A percentile compares a stretch with the other conserved stretches of the same genome.
phyloP scores from a whole-genome alignment of 768 basidiomycete genomes.

The Aureoboletus auriporus region DNA sequence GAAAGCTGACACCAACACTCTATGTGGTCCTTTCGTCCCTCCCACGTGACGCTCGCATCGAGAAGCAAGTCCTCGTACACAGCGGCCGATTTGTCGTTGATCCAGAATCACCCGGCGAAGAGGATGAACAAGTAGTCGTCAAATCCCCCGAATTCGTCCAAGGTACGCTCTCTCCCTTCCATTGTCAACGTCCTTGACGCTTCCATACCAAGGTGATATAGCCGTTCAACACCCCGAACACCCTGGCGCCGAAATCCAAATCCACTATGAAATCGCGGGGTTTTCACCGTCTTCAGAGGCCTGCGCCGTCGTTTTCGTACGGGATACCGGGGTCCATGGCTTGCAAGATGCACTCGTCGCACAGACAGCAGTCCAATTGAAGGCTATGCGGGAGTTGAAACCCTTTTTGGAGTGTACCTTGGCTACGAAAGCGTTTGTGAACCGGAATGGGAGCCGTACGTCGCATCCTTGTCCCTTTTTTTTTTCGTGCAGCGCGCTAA shows the following conservation, averaged over 20 bases:
- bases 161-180: slow-evolving; percentile 30
- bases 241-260: slow-evolving; percentile 4
- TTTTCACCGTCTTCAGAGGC: slow-evolving; percentile 38
- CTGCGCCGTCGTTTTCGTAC: slow-evolving; percentile 44
- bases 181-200: not conserved
- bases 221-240: slow-evolving; percentile 3
- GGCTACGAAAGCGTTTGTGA: slow-evolving; percentile 25
- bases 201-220: slow-evolving; percentile 13
- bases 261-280: slow-evolving; percentile 49
- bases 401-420: slow-evolving; percentile 22
- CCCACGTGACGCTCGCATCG: slow-evolving; percentile 68
- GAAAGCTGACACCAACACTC: slow-evolving; percentile 39
- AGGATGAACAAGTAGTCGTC: slow-evolving; percentile 28
- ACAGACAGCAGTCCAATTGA: slow-evolving; percentile 13
- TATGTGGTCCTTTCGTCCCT: slow-evolving; percentile 61
- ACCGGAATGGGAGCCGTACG: slow-evolving; percentile 14
- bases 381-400: slow-evolving; percentile 6
- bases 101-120: slow-evolving; percentile 1
- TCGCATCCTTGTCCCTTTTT: not conserved
- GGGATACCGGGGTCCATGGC: slow-evolving; percentile 17
- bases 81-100: slow-evolving; percentile 56
- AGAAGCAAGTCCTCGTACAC: slow-evolving; percentile 73
- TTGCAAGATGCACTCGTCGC: slow-evolving; percentile 6
- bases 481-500: slow-evolving; percentile 1
- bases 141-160: slow-evolving; percentile 36